These are phyloP conservation scores for Fusarium annulatum DNA, from an alignment of 2,329 filamentous ascomycete genomes.

Conservation along the genomic window DNA sequence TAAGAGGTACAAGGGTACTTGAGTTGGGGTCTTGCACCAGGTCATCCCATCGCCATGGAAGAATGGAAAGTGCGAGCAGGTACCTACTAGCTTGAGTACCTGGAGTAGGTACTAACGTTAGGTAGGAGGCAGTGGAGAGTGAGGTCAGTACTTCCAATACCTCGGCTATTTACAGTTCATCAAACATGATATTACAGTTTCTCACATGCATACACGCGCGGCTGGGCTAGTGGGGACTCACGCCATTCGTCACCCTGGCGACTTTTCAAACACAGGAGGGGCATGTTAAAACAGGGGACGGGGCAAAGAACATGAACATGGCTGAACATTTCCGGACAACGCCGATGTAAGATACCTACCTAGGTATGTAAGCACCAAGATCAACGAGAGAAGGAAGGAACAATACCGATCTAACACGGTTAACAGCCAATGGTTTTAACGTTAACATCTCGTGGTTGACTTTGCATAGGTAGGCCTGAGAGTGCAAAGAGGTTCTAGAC, in stretches of 20 bases:
- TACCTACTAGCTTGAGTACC: background rate
- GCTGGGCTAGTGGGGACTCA: slow-evolving; percentile 21
- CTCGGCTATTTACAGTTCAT: slow-evolving; percentile 18
- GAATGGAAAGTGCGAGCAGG: background rate
- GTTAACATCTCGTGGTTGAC: background rate
- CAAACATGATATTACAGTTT: slow-evolving; percentile 24
- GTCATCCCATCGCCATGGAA: background rate
- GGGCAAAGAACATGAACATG: background rate
- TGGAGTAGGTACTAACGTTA: no score
- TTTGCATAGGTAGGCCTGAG: background rate
- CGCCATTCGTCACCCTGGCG: slow-evolving; percentile 21
- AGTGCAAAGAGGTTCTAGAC: background rate
- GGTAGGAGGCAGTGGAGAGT: background rate
- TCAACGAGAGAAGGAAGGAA: background rate
- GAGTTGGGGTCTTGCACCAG: background rate
- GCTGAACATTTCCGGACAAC: background rate
- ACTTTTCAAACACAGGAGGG: slow-evolving; percentile 27
- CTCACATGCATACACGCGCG: slow-evolving; percentile 39
- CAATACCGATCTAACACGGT: background rate
- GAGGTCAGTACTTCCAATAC: background rate
- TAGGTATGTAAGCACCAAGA: background rate
- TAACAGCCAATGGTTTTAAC: background rate
- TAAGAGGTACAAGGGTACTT: background rate
- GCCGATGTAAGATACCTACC: background rate
- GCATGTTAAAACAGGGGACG: slow-evolving; percentile 11